A percentile compares a stretch with the other conserved stretches of the same genome.
phyloP scores from a whole-genome alignment of 169 alveolate genomes.

The Cryptosporidium bovis region DNA sequence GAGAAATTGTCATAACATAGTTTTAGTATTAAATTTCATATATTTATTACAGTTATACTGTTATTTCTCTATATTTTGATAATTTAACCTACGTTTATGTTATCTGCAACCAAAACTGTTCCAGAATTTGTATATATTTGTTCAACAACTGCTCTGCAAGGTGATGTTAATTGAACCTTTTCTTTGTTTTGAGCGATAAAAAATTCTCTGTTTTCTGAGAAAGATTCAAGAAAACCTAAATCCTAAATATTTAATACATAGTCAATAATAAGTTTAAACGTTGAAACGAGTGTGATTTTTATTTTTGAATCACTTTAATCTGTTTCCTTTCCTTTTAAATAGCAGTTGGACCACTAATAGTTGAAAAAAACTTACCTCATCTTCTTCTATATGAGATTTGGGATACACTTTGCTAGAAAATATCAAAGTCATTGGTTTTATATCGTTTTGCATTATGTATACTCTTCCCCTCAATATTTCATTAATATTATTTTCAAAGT shows the following conservation, averaged over 20 bases:
- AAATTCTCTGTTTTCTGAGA: too few species aligned
- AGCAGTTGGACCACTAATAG: neutral
- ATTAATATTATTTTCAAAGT: neutral
- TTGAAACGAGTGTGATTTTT: too few species aligned
- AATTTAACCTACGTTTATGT: slow-evolving; percentile 33
- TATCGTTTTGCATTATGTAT: slow-evolving; percentile 14
- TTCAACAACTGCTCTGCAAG: slow-evolving; percentile 35
- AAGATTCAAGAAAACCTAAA: too few species aligned
- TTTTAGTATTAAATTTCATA: too few species aligned
- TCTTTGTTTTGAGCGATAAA: neutral
- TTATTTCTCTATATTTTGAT: neutral
- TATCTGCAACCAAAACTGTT: slow-evolving; percentile 15
- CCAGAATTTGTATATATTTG: slow-evolving; percentile 4
- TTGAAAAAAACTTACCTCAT: slow-evolving; percentile 39
- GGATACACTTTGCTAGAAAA: slow-evolving; percentile 1
- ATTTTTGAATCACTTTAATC: too few species aligned
- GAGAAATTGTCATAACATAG: too few species aligned
- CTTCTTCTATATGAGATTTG: slow-evolving; percentile 16
- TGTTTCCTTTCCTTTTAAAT: too few species aligned
- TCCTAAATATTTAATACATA: too few species aligned
- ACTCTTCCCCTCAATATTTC: slow-evolving; percentile 27
- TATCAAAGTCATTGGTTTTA: neutral
- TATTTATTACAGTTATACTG: neutral
- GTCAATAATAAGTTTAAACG: too few species aligned
- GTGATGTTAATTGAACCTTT: slow-evolving; percentile 13